Evolutionary conservation across 768 basidiomycete species (phyloP).

Genomic region (Arthromyces matolae): DNA sequence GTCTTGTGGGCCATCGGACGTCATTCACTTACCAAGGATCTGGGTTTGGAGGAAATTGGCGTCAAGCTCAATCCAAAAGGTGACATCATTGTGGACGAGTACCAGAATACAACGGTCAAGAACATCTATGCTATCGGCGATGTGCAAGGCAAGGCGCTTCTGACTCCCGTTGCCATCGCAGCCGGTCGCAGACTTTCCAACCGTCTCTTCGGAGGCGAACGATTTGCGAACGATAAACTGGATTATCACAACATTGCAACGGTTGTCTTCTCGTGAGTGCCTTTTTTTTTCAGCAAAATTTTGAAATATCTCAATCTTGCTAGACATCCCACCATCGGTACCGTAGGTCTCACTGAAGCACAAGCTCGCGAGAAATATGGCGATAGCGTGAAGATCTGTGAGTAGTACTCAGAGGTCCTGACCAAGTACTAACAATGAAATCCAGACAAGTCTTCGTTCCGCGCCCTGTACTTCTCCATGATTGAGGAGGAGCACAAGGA

Average conservation of each 20-base stretch:
- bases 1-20: constrained; percentile 96
- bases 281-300: constrained; percentile 1
- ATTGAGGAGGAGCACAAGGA: constrained; percentile 88
- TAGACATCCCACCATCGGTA: constrained; percentile 93
- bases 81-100: constrained; percentile 88
- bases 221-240: constrained; percentile 86
- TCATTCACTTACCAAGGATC: constrained; percentile 67
- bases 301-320: constrained; percentile 5
- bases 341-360: constrained; percentile 92
- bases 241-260: constrained; percentile 88
- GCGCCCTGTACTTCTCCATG: constrained; percentile 90
- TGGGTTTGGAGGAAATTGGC: constrained; percentile 76
- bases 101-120: constrained; percentile 73
- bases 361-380: constrained; percentile 88
- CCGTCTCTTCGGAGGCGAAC: constrained; percentile 81
- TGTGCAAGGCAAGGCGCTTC: constrained; percentile 84
- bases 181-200: constrained; percentile 89
- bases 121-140: constrained; percentile 86
- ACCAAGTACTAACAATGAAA: not conserved
- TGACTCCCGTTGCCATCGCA: constrained; percentile 97
- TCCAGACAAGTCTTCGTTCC: constrained; percentile 76
- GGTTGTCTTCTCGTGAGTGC: constrained; percentile 91
- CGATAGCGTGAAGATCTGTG: constrained; percentile 87
- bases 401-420: constrained; percentile 25
- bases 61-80: constrained; percentile 75